These are phyloP conservation scores for Citrus sinensis DNA, from an alignment of 345 rosid genomes.

Conservation along the genomic window DVS_A1.0 CM039163.1:183501-184000, in stretches of 20 bases:
- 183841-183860: constrained; percentile 18
- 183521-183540: constrained; percentile 49
- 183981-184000: constrained; percentile 22
- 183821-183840: constrained; percentile 27
- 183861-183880: constrained; percentile 18
- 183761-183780: constrained; percentile 23
- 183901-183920: constrained; percentile 34
- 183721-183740: constrained; percentile 16
- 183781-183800: constrained; percentile 27
- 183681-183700: neutral
- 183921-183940: constrained; percentile 34
- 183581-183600: neutral
- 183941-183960: constrained; percentile 29
- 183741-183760: constrained; percentile 22
- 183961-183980: constrained; percentile 25
- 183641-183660: neutral
- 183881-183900: constrained; percentile 13
- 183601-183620: neutral
- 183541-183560: neutral
- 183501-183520: constrained; percentile 9
- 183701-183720: neutral
- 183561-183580: constrained; percentile 8
- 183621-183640: neutral
- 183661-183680: too few relatives aligned
- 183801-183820: constrained; percentile 35